These are phyloP conservation scores for Tuber borchii DNA, from an alignment of 495 filamentous ascomycete genomes.

Conservation along the genomic window DNA sequence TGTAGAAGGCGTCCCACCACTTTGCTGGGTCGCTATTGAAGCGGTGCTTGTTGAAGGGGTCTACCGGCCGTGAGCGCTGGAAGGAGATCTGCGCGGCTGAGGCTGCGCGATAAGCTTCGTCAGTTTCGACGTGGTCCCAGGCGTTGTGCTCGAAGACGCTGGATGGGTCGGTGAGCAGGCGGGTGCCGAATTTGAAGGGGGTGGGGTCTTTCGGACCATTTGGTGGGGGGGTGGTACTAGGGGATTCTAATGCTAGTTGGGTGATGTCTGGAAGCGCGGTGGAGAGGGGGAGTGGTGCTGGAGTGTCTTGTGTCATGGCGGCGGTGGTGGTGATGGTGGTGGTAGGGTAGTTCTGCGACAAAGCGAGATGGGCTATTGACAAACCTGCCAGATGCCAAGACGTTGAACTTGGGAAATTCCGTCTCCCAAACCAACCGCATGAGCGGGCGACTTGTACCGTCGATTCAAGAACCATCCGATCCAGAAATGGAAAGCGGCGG, in stretches of 20 bases:
- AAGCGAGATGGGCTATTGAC: background rate
- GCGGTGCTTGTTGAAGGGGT: conserved; percentile 73
- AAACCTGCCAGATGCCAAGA: background rate
- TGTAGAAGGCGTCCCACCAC: conserved; percentile 72
- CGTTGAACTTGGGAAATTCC: background rate
- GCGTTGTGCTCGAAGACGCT: conserved; percentile 94
- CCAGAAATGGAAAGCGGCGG: background rate
- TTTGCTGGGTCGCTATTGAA: conserved; percentile 86
- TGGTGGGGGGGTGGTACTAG: conserved; percentile 2
- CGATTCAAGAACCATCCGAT: background rate
- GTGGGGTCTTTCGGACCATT: conserved; percentile 57
- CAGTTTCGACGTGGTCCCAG: conserved; percentile 93
- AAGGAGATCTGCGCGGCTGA: conserved; percentile 70
- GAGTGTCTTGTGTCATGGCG: conserved; percentile 9
- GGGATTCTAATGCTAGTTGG: conserved; percentile 15
- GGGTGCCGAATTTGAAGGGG: conserved; percentile 92
- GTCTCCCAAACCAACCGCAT: background rate
- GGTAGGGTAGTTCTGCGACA: conserved; percentile 1
- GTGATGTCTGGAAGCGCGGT: conserved; percentile 12
- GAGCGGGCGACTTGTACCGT: background rate
- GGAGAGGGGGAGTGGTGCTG: conserved; percentile 20
- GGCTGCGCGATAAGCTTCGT: conserved; percentile 73
- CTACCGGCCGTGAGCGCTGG: conserved; percentile 76
- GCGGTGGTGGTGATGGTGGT: background rate
- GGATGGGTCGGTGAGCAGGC: conserved; percentile 70